These are phyloP conservation scores for Eudorina sp. DNA, from an alignment of 139 green algal species.

Conservation along the genomic window DNA sequence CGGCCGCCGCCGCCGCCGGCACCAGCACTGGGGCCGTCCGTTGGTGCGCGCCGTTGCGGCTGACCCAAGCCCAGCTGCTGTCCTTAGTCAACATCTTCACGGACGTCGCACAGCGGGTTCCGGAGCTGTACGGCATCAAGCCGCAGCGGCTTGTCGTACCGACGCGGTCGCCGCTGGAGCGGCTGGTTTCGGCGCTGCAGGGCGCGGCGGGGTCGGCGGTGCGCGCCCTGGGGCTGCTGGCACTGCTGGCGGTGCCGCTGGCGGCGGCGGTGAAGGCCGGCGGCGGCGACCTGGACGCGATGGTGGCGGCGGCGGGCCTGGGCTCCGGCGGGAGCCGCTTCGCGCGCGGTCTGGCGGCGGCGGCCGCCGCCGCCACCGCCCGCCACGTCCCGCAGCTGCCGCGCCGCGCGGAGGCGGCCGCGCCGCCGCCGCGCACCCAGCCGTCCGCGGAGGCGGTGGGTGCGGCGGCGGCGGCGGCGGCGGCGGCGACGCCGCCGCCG, in stretches of 20 bases:
- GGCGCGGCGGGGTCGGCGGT: not conserved
- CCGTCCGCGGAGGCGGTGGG: not conserved
- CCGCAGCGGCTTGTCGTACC: conserved; percentile 32
- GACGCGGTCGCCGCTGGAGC: conserved; percentile 14
- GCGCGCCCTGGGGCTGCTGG: conserved; percentile 8
- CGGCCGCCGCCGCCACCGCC: not conserved
- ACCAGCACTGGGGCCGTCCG: too few relatives aligned
- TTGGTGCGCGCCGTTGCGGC: conserved; percentile 14
- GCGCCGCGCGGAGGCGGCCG: not conserved
- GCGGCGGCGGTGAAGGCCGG: conserved; percentile 28
- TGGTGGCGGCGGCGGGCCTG: not conserved
- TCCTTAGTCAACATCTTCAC: conserved; percentile 43
- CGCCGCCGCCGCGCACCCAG: not conserved
- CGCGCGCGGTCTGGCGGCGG: not conserved
- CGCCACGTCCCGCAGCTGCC: not conserved
- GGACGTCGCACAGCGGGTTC: not conserved
- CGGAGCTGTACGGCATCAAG: not conserved
- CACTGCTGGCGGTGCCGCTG: conserved; percentile 44
- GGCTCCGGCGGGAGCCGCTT: not conserved
- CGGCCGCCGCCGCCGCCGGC: not conserved
- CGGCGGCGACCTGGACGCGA: not conserved
- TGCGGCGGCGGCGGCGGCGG: not conserved
- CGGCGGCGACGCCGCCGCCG: not conserved
- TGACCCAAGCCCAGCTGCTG: conserved; percentile 11
- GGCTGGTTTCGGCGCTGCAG: not conserved